A percentile compares a stretch with the other conserved stretches of the same genome.
Conservation (phyloP, 148 eudicot genomes). For the Tetragonia tetragonoides region DNA sequence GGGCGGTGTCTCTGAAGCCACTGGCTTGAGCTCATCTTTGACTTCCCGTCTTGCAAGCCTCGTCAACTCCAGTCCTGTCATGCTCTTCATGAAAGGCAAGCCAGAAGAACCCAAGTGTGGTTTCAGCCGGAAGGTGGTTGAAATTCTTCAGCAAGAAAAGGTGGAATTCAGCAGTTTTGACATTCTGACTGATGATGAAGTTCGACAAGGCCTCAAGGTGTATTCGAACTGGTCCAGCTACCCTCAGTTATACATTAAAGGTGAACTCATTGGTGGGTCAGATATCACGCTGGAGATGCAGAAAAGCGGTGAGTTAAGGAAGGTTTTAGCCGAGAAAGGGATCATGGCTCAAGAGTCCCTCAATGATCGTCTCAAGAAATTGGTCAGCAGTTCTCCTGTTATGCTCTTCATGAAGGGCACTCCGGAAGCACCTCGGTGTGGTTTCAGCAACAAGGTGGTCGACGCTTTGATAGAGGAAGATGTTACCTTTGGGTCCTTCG, state of each 20-base stretch:
- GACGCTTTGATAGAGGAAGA: conserved; percentile 74
- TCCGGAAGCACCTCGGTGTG: conserved; percentile 85
- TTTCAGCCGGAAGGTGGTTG: conserved; percentile 92
- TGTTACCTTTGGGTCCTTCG: conserved; percentile 74
- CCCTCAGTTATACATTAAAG: conserved; percentile 90
- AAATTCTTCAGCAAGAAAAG: conserved; percentile 72
- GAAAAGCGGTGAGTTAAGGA: conserved; percentile 81
- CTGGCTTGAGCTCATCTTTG: conserved; percentile 59
- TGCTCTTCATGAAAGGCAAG: conserved; percentile 93
- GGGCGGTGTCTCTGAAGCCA: conserved; percentile 50
- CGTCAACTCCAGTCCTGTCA: conserved; percentile 60
- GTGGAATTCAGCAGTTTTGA: conserved; percentile 69
- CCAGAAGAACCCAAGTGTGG: conserved; percentile 92
- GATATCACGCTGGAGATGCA: conserved; percentile 97
- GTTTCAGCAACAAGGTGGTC: conserved; percentile 93
- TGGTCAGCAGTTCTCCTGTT: conserved; percentile 56
- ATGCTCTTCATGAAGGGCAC: conserved; percentile 95
- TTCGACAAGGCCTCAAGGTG: conserved; percentile 92
- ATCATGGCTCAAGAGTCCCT: conserved; percentile 34
- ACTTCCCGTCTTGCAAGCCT: conserved; percentile 50
- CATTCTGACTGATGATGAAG: conserved; percentile 76
- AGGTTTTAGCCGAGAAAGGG: conserved; percentile 61
- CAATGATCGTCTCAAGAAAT: conserved; percentile 58
- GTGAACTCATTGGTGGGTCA: conserved; percentile 97
- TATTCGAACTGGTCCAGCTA: conserved; percentile 97